phyloP scores from a whole-genome alignment of 1,284 basidiomycete genomes.

The Hemileia vastatrix region DNA sequence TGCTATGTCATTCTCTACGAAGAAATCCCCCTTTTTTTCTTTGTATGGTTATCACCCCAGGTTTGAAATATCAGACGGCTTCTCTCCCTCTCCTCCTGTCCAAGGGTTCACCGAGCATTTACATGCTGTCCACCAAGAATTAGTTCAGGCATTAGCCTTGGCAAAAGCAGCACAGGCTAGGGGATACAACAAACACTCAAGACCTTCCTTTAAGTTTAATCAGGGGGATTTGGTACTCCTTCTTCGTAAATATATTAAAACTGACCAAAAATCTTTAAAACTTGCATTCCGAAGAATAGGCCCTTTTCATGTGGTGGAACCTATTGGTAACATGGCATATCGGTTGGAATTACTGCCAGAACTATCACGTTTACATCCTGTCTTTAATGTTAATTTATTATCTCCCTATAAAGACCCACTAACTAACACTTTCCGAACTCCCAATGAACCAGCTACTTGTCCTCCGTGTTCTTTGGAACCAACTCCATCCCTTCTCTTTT shows the following conservation, averaged over 20 bases:
- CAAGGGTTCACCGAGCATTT: background rate
- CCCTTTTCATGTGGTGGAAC: background rate
- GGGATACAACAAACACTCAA: background rate
- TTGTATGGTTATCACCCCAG: conserved; percentile 45
- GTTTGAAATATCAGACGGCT: conserved; percentile 12
- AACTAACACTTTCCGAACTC: too few species aligned
- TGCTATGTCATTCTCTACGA: conserved; percentile 32
- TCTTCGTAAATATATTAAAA: background rate
- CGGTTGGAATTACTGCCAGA: background rate
- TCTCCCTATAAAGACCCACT: background rate
- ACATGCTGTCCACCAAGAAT: background rate
- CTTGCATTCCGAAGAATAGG: background rate
- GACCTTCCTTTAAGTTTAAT: background rate
- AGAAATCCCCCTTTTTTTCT: conserved; percentile 47
- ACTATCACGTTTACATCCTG: conserved; percentile 1
- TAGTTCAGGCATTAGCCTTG: background rate
- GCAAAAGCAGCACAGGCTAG: background rate
- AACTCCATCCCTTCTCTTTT: too few species aligned
- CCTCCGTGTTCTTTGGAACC: too few species aligned
- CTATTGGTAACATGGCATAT: conserved; percentile 2
- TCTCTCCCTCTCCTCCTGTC: background rate
- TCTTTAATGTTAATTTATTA: conserved; percentile 11
- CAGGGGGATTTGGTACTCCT: conserved; percentile 1
- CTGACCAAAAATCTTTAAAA: background rate
- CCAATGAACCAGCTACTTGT: too few species aligned